A percentile compares a stretch with the other conserved stretches of the same genome.
Conservation (phyloP, 2,329 filamentous ascomycete genomes). For the Neonectria faginata region DNA sequence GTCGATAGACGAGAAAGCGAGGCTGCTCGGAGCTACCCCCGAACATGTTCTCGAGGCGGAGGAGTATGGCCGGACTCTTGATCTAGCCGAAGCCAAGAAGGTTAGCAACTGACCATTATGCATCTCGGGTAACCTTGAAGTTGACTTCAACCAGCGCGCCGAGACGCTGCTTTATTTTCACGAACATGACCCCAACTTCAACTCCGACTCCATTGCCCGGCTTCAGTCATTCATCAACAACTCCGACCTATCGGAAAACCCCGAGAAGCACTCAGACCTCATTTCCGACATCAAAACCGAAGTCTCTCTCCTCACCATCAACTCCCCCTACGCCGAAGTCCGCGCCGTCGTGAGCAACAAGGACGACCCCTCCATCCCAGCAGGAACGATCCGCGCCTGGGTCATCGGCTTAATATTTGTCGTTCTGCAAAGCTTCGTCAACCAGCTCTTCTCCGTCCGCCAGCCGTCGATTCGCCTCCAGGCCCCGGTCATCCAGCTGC, state of each 20-base stretch:
- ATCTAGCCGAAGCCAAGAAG: slow-evolving; percentile 25
- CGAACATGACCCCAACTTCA: slow-evolving; percentile 41
- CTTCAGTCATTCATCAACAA: slow-evolving; percentile 36
- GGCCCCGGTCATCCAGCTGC: slow-evolving; percentile 65
- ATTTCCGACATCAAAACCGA: slow-evolving; percentile 66
- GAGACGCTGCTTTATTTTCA: slow-evolving; percentile 36
- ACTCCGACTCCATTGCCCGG: slow-evolving; percentile 30
- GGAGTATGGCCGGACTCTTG: slow-evolving; percentile 26
- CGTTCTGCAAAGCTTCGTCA: slow-evolving; percentile 59
- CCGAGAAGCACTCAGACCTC: slow-evolving; percentile 53
- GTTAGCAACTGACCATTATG: neutral
- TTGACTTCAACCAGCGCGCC: slow-evolving; percentile 25
- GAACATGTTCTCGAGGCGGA: slow-evolving; percentile 37
- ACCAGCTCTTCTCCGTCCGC: slow-evolving; percentile 67
- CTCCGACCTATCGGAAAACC: slow-evolving; percentile 47
- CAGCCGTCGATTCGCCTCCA: slow-evolving; percentile 62
- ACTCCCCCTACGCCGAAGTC: slow-evolving; percentile 68
- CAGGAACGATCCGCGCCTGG: slow-evolving; percentile 65
- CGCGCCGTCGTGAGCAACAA: slow-evolving; percentile 66
- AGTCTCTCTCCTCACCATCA: slow-evolving; percentile 62
- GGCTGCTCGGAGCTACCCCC: slow-evolving; percentile 24
- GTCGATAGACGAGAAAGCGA: slow-evolving; percentile 13
- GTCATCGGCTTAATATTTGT: slow-evolving; percentile 61
- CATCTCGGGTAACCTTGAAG: neutral
- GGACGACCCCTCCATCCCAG: slow-evolving; percentile 63